Conservation (phyloP, 352 stramenopile species). For the Globisporangium nagaii region DNA sequence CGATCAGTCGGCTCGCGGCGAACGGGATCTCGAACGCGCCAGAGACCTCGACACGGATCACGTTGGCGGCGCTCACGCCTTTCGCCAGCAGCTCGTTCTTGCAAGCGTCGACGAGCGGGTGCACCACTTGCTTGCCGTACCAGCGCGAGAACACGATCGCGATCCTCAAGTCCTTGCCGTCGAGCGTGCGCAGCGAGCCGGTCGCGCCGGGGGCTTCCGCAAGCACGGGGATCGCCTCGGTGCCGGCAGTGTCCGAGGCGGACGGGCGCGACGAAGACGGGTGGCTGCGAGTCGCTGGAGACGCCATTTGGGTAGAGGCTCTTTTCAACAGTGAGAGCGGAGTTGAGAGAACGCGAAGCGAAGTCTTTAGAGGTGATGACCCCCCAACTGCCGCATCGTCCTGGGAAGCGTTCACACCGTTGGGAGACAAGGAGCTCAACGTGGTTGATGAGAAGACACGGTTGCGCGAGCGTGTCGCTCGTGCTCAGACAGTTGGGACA, state of each 20-base stretch:
- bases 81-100: slow-evolving; percentile 52
- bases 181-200: not conserved
- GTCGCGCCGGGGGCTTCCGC: not conserved
- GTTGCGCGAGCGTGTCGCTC: too few species aligned
- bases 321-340: too few species aligned
- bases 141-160: slow-evolving; percentile 58
- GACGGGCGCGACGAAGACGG: not conserved
- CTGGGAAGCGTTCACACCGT: too few species aligned
- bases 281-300: slow-evolving; percentile 1
- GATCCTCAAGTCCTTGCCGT: slow-evolving; percentile 30
- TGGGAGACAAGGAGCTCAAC: too few species aligned
- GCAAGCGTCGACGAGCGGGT: slow-evolving; percentile 41
- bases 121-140: slow-evolving; percentile 46
- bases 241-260: not conserved
- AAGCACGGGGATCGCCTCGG: not conserved
- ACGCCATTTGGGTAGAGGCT: slow-evolving; percentile 4
- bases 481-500: too few species aligned
- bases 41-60: slow-evolving; percentile 75
- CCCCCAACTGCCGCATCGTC: too few species aligned
- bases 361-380: too few species aligned
- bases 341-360: too few species aligned
- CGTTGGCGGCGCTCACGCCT: slow-evolving; percentile 35
- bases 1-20: slow-evolving; percentile 75
- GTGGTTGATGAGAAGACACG: too few species aligned
- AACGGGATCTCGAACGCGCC: slow-evolving; percentile 95